Evolutionary conservation across 768 basidiomycete genomes (phyloP).

Genomic region (Panaeolus cyanescens): DNA sequence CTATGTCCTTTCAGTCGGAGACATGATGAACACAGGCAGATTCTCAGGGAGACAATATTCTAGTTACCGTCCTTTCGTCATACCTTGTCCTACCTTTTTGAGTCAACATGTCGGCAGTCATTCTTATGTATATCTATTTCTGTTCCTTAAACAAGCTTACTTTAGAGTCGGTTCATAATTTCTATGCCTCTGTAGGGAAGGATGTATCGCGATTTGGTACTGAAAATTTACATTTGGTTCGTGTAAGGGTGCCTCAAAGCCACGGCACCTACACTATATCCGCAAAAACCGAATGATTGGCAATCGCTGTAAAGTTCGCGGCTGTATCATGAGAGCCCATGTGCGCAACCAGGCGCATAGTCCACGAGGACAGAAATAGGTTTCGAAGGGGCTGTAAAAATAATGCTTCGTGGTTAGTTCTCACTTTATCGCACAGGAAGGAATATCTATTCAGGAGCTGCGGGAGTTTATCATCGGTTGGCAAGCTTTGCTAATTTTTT

Average conservation of each 20-base stretch:
- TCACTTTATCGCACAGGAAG: background rate
- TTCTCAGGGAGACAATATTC: background rate
- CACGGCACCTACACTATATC: background rate
- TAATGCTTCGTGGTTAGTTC: background rate
- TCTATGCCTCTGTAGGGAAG: background rate
- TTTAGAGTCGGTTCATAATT: background rate
- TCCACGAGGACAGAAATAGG: background rate
- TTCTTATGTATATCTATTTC: background rate
- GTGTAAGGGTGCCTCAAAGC: background rate
- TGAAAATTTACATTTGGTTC: background rate
- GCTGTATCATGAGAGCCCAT: background rate
- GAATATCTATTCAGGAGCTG: background rate
- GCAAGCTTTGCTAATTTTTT: background rate
- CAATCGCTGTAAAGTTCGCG: background rate
- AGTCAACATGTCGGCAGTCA: background rate
- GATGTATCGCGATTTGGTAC: background rate
- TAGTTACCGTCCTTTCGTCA: background rate
- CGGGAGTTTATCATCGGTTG: background rate
- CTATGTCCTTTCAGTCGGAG: background rate
- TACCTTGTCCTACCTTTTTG: background rate
- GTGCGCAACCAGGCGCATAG: background rate
- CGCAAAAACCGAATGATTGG: background rate
- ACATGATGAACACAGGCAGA: background rate
- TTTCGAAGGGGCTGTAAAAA: background rate
- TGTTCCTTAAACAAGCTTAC: background rate